phyloP scores from a whole-genome alignment of 176 grass and related monocot species.

The Avena insularis region DNA sequence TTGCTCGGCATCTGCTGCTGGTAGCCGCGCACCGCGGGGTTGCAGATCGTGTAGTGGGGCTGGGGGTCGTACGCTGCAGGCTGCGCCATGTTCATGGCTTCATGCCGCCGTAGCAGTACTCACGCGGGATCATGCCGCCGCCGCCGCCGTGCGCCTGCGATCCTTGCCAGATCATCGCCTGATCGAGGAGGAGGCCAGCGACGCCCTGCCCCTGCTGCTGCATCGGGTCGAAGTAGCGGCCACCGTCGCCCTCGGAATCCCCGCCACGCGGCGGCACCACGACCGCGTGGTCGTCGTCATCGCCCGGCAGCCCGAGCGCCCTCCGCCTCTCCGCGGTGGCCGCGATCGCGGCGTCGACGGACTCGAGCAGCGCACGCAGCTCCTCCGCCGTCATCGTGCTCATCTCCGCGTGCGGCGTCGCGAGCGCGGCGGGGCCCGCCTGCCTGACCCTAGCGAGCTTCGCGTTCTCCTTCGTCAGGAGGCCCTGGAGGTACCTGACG shows the following conservation, averaged over 20 bases:
- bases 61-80: conserved; percentile 1
- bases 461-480: conserved; percentile 21
- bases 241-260: not conserved
- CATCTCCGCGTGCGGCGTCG: not conserved
- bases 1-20: not conserved
- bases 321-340: conserved; percentile 21
- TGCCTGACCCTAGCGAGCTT: conserved; percentile 30
- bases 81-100: not conserved
- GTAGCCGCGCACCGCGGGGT: not conserved
- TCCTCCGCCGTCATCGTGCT: not conserved
- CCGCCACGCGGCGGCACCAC: not conserved
- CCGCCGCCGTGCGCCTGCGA: not conserved
- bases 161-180: not conserved
- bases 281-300: not conserved
- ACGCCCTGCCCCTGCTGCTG: not conserved
- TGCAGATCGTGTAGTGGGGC: not conserved
- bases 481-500: not conserved
- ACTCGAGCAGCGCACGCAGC: conserved; percentile 23
- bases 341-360: conserved; percentile 23
- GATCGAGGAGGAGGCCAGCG: not conserved
- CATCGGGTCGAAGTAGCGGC: not conserved
- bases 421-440: not conserved
- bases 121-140: not conserved
- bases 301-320: not conserved
- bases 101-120: not conserved